Evolutionary conservation across 352 stramenopile genomes (phyloP), one percentile per base, ranked within the genome.

Genomic region (Lagenidium giganteum): DNA sequence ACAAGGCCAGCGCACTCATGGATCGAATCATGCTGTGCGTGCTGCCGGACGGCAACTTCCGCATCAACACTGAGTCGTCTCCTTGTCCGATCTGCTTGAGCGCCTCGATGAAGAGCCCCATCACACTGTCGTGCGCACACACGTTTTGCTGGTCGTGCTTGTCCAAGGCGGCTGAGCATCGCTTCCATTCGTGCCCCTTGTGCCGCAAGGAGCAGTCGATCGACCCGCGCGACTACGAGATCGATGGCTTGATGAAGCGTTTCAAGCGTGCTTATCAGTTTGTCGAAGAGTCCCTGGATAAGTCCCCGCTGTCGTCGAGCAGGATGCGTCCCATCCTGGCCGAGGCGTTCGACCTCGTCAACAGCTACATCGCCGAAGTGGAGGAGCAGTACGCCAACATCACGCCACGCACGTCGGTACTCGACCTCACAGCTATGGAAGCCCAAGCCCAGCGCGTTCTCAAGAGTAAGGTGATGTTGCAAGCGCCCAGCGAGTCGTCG

Each of bases 81-180:
- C 67, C 63, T 25, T 84, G 71, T 31, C 71, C 68, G 5, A 84
- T 84, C 40, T 84, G 71, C 40, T 49, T 84, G 6, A 62, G 51
- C 27, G 28, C 43, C 8, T 45, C 71, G 7, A 52, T 78, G n/a
- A 77, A 78, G 46, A 67, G 50, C 3, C 68, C 68, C 8, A 77
- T 84, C 38, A 80, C 71, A 20, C 42, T 84, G 25, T 57, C 61
- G 2, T 84, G 71, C 35, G 54, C 33, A 1, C 71, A 84, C 58
- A 79, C 69, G 0, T 84, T 84, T 43, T 84, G 71, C 47, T 84
- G 71, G 68, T 75, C 71, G 51, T 84, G 71, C 37, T 42, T 84
- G 17, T 75, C 68, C 5, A 72, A 75, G 24, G 71, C 71, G 7
- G 66, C 64, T 16, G 63, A 77, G 44, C 68, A 78, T 31, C 56